A percentile compares a stretch with the other conserved stretches of the same genome.
Evolutionary conservation across 345 rosid species (phyloP).

Genomic region (Salix brachista): DNA sequence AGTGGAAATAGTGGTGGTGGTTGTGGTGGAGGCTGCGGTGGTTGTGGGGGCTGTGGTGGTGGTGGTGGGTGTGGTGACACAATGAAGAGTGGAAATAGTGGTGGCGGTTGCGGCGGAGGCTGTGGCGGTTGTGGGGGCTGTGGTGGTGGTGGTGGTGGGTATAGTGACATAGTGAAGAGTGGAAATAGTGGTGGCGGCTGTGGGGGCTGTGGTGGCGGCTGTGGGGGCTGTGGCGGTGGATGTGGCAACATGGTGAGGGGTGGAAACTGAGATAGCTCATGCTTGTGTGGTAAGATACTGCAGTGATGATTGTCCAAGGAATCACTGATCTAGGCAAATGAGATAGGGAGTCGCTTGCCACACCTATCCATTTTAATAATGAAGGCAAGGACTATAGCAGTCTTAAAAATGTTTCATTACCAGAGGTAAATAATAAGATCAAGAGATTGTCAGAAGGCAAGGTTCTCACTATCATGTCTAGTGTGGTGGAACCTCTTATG

Average conservation of each 20-base stretch:
- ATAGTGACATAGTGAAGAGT: too few species aligned
- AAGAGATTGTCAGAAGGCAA: not conserved
- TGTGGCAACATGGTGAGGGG: conserved; percentile 4
- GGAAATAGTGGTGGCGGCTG: not conserved
- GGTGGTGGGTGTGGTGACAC: not conserved
- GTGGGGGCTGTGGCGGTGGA: not conserved
- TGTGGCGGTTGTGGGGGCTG: too few species aligned
- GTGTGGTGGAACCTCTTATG: not conserved
- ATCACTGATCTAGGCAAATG: not conserved
- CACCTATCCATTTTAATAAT: not conserved
- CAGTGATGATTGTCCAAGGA: not conserved
- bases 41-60: not conserved
- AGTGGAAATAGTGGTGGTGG: not conserved
- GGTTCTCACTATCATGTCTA: not conserved
- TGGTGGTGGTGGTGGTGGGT: too few species aligned
- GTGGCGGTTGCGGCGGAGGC: too few species aligned
- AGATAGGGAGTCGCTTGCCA: not conserved
- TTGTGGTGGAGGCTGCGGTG: not conserved
- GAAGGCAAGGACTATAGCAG: not conserved
- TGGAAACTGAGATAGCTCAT: conserved; percentile 5
- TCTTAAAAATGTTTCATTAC: not conserved
- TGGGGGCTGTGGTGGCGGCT: not conserved
- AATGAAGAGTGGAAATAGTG: too few species aligned
- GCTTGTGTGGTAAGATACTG: not conserved
- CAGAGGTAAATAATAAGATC: not conserved